Conservation (phyloP, 2,329 filamentous ascomycete genomes). For the Aspergillus puulaauensis region DNA sequence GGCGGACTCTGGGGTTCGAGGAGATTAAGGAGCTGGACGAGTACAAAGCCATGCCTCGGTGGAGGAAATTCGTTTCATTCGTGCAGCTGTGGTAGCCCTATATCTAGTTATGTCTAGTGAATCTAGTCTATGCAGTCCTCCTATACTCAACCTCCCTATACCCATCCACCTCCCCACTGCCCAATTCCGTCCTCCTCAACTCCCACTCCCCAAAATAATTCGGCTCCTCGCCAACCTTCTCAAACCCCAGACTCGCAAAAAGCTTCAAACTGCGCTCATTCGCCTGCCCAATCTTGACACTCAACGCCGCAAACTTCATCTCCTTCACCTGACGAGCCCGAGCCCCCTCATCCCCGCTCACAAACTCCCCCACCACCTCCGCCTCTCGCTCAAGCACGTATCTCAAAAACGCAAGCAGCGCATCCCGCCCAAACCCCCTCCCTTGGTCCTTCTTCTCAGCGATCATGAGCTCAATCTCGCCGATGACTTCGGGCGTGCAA, state of each 20-base stretch:
- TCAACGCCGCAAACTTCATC: constrained; percentile 44
- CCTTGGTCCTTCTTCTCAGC: constrained; percentile 59
- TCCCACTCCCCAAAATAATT: constrained; percentile 72
- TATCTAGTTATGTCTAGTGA: too few species aligned
- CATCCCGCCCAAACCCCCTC: constrained; percentile 63
- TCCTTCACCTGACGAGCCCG: not conserved
- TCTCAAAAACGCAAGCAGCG: constrained; percentile 66
- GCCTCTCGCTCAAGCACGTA: constrained; percentile 62
- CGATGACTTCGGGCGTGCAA: constrained; percentile 47
- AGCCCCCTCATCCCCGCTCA: constrained; percentile 14
- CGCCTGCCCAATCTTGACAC: constrained; percentile 60
- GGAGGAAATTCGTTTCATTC: not conserved
- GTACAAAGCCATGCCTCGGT: not conserved
- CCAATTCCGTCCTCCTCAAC: constrained; percentile 44
- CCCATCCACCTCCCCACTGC: constrained; percentile 30
- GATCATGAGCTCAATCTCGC: constrained; percentile 87
- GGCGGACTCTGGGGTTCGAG: not conserved
- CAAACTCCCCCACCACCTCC: constrained; percentile 60
- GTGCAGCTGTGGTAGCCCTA: not conserved
- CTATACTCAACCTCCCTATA: constrained; percentile 43
- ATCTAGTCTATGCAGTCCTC: constrained; percentile 3
- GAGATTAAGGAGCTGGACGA: constrained; percentile 4
- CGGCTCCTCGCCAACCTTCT: constrained; percentile 46
- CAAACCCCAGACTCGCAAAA: constrained; percentile 62
- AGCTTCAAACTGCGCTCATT: constrained; percentile 59